Evolutionary conservation across 2,329 filamentous ascomycete species (phyloP).

Genomic region (Colletotrichum coccodes): DNA sequence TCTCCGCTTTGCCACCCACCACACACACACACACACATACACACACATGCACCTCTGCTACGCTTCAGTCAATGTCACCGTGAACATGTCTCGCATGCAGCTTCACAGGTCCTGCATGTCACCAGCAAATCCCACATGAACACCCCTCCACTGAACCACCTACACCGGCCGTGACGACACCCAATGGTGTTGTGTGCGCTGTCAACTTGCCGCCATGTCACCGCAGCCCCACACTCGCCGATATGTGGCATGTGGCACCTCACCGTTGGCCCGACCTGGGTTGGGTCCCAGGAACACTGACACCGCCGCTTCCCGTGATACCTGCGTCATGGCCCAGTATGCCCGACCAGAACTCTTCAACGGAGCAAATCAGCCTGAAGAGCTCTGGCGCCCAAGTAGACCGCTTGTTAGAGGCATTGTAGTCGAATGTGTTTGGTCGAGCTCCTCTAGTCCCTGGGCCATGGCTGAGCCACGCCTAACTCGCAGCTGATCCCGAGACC

Average conservation of each 20-base stretch:
- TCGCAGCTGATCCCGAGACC: no score
- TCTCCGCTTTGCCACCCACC: no score
- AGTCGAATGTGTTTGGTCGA: no score
- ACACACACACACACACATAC: no score
- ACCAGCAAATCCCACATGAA: constrained; percentile 13
- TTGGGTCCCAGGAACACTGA: background rate
- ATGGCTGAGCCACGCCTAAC: no score
- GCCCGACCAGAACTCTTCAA: background rate
- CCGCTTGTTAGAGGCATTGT: no score
- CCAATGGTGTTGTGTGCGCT: constrained; percentile 19
- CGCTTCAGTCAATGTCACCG: background rate
- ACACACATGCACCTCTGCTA: no score
- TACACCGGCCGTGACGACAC: background rate
- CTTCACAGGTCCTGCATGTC: background rate
- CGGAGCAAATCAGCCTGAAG: background rate
- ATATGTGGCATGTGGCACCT: constrained; percentile 23
- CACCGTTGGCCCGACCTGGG: constrained; percentile 4
- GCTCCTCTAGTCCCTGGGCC: no score
- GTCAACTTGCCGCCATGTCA: constrained; percentile 6
- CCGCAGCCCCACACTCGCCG: constrained; percentile 1
- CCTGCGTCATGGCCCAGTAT: background rate
- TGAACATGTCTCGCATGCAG: constrained; percentile 14
- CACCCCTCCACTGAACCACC: background rate
- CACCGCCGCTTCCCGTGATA: background rate
- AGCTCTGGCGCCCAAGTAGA: background rate